These are phyloP conservation scores for Alternaria alternata DNA, from an alignment of 2,329 filamentous ascomycete species.

Conservation along the genomic window DNA sequence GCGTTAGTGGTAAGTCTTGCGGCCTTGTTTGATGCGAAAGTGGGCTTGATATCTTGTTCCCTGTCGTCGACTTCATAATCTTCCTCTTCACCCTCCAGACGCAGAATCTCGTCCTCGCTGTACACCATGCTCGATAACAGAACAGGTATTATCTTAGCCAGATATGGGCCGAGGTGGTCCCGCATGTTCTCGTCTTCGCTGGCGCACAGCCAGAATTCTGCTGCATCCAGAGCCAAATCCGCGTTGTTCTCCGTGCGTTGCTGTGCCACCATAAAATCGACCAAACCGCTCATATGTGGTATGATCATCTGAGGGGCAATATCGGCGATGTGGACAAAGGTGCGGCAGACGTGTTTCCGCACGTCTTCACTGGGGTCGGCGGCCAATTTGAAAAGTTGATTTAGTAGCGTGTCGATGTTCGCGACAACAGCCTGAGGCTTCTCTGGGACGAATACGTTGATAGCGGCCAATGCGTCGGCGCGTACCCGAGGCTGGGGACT, in stretches of 20 bases:
- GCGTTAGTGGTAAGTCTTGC: slow-evolving; percentile 65
- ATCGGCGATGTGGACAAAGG: slow-evolving; percentile 92
- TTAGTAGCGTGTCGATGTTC: slow-evolving; percentile 81
- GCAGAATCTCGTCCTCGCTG: slow-evolving; percentile 87
- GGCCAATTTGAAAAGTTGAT: slow-evolving; percentile 82
- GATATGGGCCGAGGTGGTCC: slow-evolving; percentile 76
- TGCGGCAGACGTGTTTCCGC: slow-evolving; percentile 88
- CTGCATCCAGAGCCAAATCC: slow-evolving; percentile 90
- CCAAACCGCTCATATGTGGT: slow-evolving; percentile 85
- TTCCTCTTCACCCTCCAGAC: slow-evolving; percentile 78
- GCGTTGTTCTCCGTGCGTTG: slow-evolving; percentile 83
- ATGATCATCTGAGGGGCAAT: slow-evolving; percentile 88
- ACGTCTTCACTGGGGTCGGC: slow-evolving; percentile 82
- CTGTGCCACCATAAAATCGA: slow-evolving; percentile 91
- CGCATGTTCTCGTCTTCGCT: slow-evolving; percentile 87
- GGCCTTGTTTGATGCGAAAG: slow-evolving; percentile 78
- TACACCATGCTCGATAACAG: slow-evolving; percentile 96
- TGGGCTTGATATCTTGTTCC: slow-evolving; percentile 88
- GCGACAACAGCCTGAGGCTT: slow-evolving; percentile 83
- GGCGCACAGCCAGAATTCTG: slow-evolving; percentile 96
- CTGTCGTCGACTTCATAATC: slow-evolving; percentile 93
- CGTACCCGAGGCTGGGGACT: slow-evolving; percentile 80
- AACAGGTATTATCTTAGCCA: slow-evolving; percentile 87
- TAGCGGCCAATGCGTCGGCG: slow-evolving; percentile 78
- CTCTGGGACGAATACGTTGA: slow-evolving; percentile 90